A percentile compares a stretch with the other conserved stretches of the same genome.
phyloP scores from a whole-genome alignment of 2,329 filamentous ascomycete species.

The Pseudogymnoascus sp. region DNA sequence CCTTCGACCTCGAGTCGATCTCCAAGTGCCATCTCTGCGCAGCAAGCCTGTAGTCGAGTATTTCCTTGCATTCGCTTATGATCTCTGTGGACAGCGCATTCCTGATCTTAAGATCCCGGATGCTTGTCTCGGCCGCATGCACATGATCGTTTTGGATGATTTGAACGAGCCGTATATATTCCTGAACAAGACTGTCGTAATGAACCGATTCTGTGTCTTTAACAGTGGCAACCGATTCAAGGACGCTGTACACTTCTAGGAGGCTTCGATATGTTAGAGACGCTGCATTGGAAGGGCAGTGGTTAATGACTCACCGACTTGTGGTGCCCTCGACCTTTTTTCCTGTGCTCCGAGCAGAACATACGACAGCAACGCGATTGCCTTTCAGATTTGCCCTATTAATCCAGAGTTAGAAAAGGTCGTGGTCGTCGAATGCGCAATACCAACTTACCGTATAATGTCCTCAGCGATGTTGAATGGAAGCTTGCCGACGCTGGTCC shows the following conservation, averaged over 20 bases:
- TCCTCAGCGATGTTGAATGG: conserved; percentile 67
- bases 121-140: conserved; percentile 58
- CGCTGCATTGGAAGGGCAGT: neutral
- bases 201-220: conserved; percentile 49
- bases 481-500: conserved; percentile 93
- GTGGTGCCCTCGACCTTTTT: conserved; percentile 95
- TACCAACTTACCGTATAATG: conserved; percentile 53
- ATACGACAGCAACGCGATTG: conserved; percentile 83
- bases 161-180: conserved; percentile 69
- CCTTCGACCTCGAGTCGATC: conserved; percentile 71
- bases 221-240: conserved; percentile 48
- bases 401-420: conserved; percentile 13
- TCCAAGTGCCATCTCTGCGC: conserved; percentile 64
- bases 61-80: conserved; percentile 70
- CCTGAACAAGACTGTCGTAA: conserved; percentile 45
- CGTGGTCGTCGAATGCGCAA: conserved; percentile 1
- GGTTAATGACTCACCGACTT: conserved; percentile 63
- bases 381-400: conserved; percentile 53
- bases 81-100: conserved; percentile 59
- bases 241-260: conserved; percentile 53
- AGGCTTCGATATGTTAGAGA: conserved; percentile 29
- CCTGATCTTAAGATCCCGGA: conserved; percentile 52
- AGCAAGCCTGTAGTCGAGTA: conserved; percentile 66
- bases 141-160: conserved; percentile 81
- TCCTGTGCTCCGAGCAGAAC: conserved; percentile 88